These are phyloP conservation scores for Pseudogymnoascus sp. DNA, from an alignment of 2,329 filamentous ascomycete species.

Conservation along the genomic window DNA sequence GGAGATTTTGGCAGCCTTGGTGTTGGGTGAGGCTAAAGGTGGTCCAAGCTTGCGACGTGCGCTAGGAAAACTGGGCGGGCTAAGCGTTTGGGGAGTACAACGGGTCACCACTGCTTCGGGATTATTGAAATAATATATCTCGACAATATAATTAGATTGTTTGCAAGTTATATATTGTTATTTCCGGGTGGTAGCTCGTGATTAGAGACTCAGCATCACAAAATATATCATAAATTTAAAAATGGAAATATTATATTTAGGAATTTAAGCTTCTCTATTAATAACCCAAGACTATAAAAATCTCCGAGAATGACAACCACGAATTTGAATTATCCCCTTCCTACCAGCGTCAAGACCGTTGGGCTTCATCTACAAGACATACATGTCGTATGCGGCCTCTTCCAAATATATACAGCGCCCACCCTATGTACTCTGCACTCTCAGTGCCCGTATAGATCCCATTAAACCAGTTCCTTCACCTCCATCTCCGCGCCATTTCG, in stretches of 20 bases:
- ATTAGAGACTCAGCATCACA: no score
- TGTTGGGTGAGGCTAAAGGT: slow-evolving; percentile 1
- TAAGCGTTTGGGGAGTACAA: background rate
- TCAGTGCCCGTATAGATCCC: background rate
- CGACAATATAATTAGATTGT: background rate
- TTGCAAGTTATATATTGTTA: no score
- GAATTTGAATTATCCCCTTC: background rate
- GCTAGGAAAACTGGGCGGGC: background rate
- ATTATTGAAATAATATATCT: background rate
- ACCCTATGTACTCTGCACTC: background rate
- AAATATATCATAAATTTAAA: no score
- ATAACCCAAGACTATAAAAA: no score
- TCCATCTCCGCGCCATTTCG: background rate
- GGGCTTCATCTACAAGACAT: background rate
- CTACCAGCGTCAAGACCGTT: no score
- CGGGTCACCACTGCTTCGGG: background rate
- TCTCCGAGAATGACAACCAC: no score
- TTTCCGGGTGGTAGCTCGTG: no score
- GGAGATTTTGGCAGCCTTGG: slow-evolving; percentile 6
- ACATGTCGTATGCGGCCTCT: background rate
- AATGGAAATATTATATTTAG: background rate
- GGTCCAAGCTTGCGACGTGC: background rate
- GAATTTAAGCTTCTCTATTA: background rate
- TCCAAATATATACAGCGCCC: background rate
- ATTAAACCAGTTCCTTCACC: background rate